Percentiles rank a stretch among this genome's conserved stretches.
These are phyloP conservation scores for Eimeria tenella DNA, from an alignment of 169 alveolate genomes.

Conservation along the genomic window DNA sequence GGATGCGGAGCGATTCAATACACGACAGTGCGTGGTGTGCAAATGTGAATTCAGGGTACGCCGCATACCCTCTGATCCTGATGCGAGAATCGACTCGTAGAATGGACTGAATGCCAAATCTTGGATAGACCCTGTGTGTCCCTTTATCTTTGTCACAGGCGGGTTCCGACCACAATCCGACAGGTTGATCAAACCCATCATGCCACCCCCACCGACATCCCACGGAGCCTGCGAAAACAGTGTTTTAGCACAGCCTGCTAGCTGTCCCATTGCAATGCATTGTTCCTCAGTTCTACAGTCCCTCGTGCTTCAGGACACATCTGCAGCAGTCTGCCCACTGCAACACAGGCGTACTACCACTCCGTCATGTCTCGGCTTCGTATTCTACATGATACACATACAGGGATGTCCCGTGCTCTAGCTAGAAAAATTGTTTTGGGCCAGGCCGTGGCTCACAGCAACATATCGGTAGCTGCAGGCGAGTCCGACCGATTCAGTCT, in stretches of 20 bases:
- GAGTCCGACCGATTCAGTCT: slow-evolving; percentile 76
- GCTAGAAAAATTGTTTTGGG: no score
- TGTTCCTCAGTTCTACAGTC: no score
- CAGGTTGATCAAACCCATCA: slow-evolving; percentile 74
- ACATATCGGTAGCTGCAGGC: slow-evolving; percentile 73
- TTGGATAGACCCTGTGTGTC: slow-evolving; percentile 78
- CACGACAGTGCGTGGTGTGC: no score
- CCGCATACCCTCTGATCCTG: slow-evolving; percentile 79
- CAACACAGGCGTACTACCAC: no score
- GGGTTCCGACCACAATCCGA: slow-evolving; percentile 78
- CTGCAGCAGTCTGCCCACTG: no score
- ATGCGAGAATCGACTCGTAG: slow-evolving; percentile 76
- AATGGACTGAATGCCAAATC: slow-evolving; percentile 77
- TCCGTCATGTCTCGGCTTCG: no score
- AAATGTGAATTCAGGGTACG: neutral
- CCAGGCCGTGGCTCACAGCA: slow-evolving; percentile 68
- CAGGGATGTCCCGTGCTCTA: no score
- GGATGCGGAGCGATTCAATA: no score
- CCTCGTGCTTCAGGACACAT: no score
- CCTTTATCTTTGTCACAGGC: slow-evolving; percentile 79
- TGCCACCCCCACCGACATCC: slow-evolving; percentile 83
- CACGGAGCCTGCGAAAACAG: slow-evolving; percentile 75
- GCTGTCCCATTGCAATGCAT: no score
- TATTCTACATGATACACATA: no score
- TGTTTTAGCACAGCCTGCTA: no score